These are phyloP conservation scores for Diaporthe longicolla DNA, from an alignment of 2,329 filamentous ascomycete genomes.

Conservation along the genomic window DNA sequence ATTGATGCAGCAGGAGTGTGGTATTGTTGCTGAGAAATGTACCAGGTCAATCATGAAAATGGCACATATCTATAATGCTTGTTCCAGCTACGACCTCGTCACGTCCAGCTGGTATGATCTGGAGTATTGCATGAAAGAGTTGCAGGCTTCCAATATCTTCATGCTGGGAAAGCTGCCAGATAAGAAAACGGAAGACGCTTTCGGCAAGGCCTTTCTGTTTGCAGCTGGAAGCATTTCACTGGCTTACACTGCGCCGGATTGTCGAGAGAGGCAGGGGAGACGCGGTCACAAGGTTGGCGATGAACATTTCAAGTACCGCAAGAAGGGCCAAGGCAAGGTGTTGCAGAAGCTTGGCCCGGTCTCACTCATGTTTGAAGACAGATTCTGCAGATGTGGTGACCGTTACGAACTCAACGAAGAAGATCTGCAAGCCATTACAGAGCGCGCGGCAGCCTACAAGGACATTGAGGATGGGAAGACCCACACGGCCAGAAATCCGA, in stretches of 20 bases:
- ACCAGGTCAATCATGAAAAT: slow-evolving; percentile 30
- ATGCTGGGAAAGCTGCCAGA: slow-evolving; percentile 13
- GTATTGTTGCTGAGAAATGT: slow-evolving; percentile 12
- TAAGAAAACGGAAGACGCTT: neutral
- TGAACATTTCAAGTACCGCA: neutral
- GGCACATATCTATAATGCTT: slow-evolving; percentile 27
- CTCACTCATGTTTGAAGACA: slow-evolving; percentile 32
- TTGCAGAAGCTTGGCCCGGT: slow-evolving; percentile 27
- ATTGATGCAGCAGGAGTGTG: slow-evolving; percentile 13
- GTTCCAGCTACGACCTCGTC: neutral
- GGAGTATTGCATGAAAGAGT: slow-evolving; percentile 4
- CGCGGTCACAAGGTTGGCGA: neutral
- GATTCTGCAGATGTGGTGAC: slow-evolving; percentile 21
- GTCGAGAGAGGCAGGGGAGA: slow-evolving; percentile 12
- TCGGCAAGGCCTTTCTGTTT: slow-evolving; percentile 17
- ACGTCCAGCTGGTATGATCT: slow-evolving; percentile 12
- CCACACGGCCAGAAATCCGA: neutral
- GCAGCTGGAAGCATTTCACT: slow-evolving; percentile 17
- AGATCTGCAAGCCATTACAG: slow-evolving; percentile 14
- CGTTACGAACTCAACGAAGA: slow-evolving; percentile 31
- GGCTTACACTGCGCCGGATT: slow-evolving; percentile 27
- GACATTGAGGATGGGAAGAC: neutral
- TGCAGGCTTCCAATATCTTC: slow-evolving; percentile 24
- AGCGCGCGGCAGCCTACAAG: slow-evolving; percentile 21
- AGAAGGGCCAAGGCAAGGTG: slow-evolving; percentile 1